Evolutionary conservation across 495 filamentous ascomycete genomes (phyloP), one percentile per base, ranked within the genome.

Genomic region (Filosporella fistucella): DNA sequence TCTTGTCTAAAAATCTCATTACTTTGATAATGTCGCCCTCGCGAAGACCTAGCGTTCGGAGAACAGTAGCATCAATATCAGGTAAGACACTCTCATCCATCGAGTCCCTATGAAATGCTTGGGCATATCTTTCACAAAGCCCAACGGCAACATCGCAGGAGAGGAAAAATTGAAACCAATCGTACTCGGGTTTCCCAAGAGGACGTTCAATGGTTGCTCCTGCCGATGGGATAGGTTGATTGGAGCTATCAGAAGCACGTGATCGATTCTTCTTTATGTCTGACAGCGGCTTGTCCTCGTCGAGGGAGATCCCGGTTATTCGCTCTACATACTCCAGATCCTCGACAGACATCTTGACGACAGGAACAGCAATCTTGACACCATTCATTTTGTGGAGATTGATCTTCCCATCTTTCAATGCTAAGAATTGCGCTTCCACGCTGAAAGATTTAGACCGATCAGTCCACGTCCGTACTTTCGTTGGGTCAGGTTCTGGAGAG

Each of bases 131-230:
- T 64, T 96, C 90, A 65, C 93, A 97, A 35, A 93, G 84, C 56
- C 91, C 86, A 26, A 88, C 85, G 45, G 87, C 85, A 47, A 97
- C 88, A 24, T 94, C 93, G 61, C 90, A 89, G 46, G 81, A 76
- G 18, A 99, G 70, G 72, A 99, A 99, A 68, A 99, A 97, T 54
- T 96, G 88, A 60, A 97, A 99, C 93, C 93, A 99, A 63, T 99
- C 93, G 59, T 97, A 95, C 34, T 90, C 82, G 8, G 80, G 68
- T 56, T 81, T 79, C 30, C 32, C 40, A 62, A 81, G 65, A 10
- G 68, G 63, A 36, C 55, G 64, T 63, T 84, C 71, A 30, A 87
- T 58, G n/a, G 68, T 63, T 2, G 69, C 76, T 14, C 72, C 69
- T 21, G 71, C 46, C 41, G 38, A 37, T 37, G 33, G 30, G 21